These are phyloP conservation scores for Oryza coarctata DNA, from an alignment of 176 grass and related monocot species.

Conservation along the genomic window DNA sequence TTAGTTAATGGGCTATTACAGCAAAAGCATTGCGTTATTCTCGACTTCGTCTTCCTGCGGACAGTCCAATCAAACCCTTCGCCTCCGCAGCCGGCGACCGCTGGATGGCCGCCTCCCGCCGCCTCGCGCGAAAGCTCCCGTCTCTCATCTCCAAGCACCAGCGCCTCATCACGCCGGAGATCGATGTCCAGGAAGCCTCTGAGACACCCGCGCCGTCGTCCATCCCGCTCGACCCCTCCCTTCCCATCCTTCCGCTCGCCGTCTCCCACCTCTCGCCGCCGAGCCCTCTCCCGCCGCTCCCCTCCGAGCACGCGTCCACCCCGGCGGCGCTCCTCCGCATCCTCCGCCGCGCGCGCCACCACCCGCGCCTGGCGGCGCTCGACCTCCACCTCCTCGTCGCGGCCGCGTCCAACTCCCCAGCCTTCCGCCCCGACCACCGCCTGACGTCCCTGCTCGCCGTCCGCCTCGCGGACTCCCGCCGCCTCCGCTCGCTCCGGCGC, in stretches of 20 bases:
- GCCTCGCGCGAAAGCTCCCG: constrained; percentile 59
- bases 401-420: constrained; percentile 39
- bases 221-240: constrained; percentile 40
- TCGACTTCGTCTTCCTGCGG: too few relatives aligned
- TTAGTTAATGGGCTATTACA: too few relatives aligned
- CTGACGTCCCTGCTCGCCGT: constrained; percentile 47
- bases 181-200: not conserved
- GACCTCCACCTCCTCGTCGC: constrained; percentile 72
- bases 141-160: constrained; percentile 65
- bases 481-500: constrained; percentile 46
- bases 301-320: constrained; percentile 42
- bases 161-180: constrained; percentile 52
- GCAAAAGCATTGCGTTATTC: too few relatives aligned
- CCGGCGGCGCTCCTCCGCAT: constrained; percentile 43
- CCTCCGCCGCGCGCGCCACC: constrained; percentile 48
- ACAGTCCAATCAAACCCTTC: not conserved
- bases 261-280: constrained; percentile 57
- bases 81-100: not conserved
- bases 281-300: constrained; percentile 44
- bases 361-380: constrained; percentile 56
- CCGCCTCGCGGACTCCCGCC: constrained; percentile 51
- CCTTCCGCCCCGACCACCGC: constrained; percentile 75
- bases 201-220: not conserved
- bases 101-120: constrained; percentile 52
- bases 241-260: constrained; percentile 54